phyloP scores from a whole-genome alignment of 2,329 filamentous ascomycete species.

The Emericellopsis atlantica region DNA sequence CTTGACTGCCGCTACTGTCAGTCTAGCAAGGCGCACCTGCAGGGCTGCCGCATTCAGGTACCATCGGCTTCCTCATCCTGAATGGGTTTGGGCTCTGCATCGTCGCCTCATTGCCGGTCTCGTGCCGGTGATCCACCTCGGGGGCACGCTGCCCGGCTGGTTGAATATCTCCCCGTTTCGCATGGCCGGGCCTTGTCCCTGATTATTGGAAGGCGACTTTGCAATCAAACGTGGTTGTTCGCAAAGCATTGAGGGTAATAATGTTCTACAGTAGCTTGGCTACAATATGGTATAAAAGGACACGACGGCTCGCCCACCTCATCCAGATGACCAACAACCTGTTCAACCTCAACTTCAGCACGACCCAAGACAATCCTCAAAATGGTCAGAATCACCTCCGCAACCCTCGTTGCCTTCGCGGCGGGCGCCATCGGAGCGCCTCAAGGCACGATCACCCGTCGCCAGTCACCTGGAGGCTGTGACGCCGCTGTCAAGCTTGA shows the following conservation, averaged over 20 bases:
- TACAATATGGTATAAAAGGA: background rate
- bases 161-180: no score
- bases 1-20: no score
- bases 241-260: no score
- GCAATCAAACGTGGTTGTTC: background rate
- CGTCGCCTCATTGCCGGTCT: no score
- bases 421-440: constrained; percentile 19
- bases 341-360: no score
- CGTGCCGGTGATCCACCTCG: no score
- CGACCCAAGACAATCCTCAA: background rate
- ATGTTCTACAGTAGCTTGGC: no score
- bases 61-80: no score
- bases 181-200: background rate
- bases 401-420: constrained; percentile 20
- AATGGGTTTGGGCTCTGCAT: no score
- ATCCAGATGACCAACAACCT: background rate
- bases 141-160: no score
- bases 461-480: constrained; percentile 16
- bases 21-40: no score
- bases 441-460: constrained; percentile 11
- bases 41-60: no score
- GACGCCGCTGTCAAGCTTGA: constrained; percentile 21
- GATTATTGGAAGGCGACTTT: background rate
- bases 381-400: constrained; percentile 22
- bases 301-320: background rate